Percentiles rank a stretch among this genome's conserved stretches.
phyloP scores from a whole-genome alignment of 768 basidiomycete species.

The Boletus pseudopeckii region DNA sequence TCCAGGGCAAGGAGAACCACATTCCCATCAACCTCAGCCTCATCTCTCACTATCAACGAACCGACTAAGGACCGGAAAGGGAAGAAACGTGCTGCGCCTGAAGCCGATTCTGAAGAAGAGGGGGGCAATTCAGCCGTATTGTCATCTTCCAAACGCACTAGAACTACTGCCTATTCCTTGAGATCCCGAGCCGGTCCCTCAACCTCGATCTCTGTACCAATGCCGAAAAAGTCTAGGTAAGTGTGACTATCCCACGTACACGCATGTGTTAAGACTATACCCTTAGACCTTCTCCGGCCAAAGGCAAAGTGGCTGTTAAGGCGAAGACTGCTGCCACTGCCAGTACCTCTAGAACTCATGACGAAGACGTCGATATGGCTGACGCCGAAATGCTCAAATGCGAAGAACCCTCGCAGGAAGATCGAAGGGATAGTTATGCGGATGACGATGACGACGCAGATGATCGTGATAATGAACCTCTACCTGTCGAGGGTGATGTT shows the following conservation, averaged over 20 bases:
- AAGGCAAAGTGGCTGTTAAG: conserved; percentile 60
- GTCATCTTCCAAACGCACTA: conserved; percentile 60
- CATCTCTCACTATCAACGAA: conserved; percentile 70
- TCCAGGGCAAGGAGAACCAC: conserved; percentile 61
- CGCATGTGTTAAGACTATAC: conserved; percentile 13
- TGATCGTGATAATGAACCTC: conserved; percentile 48
- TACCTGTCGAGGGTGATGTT: conserved; percentile 45
- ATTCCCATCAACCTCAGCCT: conserved; percentile 37
- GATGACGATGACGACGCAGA: conserved; percentile 42
- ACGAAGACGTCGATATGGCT: conserved; percentile 76
- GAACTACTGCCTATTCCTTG: conserved; percentile 62
- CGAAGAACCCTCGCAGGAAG: conserved; percentile 42
- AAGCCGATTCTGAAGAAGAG: conserved; percentile 68
- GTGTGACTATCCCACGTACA: conserved; percentile 9
- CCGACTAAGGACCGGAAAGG: conserved; percentile 74
- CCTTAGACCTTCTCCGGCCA: conserved; percentile 46
- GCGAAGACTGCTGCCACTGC: conserved; percentile 54
- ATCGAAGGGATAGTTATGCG: conserved; percentile 42
- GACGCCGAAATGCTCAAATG: conserved; percentile 55
- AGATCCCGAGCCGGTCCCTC: conserved; percentile 52
- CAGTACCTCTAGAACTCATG: conserved; percentile 61
- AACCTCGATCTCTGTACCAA: conserved; percentile 44
- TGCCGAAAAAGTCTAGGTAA: conserved; percentile 79
- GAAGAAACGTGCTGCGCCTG: conserved; percentile 87
- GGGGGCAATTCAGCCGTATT: conserved; percentile 39